Conservation (phyloP, 768 basidiomycete species). For the Fomitopsis serialis region DNA sequence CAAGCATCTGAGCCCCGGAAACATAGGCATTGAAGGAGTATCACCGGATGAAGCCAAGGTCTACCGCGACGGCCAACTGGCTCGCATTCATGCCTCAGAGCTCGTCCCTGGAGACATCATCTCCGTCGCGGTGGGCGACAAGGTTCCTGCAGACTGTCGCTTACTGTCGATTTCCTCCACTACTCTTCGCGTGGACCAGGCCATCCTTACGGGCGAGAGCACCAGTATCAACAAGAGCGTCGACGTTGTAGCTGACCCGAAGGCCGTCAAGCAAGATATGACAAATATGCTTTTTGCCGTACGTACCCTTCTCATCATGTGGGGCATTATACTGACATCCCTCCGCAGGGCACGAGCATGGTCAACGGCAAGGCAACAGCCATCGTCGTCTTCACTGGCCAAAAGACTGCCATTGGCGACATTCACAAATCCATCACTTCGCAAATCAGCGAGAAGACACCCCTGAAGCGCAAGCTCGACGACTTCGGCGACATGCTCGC, state of each 20-base stretch:
- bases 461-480: conserved; percentile 93
- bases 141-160: conserved; percentile 91
- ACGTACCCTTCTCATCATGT: conserved; percentile 19
- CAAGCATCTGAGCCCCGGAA: neutral
- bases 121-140: conserved; percentile 88
- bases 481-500: conserved; percentile 98
- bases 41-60: conserved; percentile 96
- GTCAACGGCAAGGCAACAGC: conserved; percentile 90
- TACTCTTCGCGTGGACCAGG: conserved; percentile 93
- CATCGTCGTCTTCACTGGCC: conserved; percentile 82
- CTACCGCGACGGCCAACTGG: conserved; percentile 62
- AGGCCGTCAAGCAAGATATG: conserved; percentile 98
- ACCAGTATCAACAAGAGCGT: conserved; percentile 79
- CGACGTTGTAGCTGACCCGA: conserved; percentile 59
- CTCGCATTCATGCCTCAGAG: conserved; percentile 77
- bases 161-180: conserved; percentile 86
- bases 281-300: conserved; percentile 93
- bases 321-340: neutral
- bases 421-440: conserved; percentile 95
- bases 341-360: conserved; percentile 81
- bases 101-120: conserved; percentile 96
- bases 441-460: conserved; percentile 94
- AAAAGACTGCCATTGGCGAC: conserved; percentile 88
- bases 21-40: conserved; percentile 90
- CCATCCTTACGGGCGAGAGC: conserved; percentile 94